These are phyloP conservation scores for Penicillium sp. DNA, from an alignment of 2,329 filamentous ascomycete genomes.

Conservation along the genomic window DNA sequence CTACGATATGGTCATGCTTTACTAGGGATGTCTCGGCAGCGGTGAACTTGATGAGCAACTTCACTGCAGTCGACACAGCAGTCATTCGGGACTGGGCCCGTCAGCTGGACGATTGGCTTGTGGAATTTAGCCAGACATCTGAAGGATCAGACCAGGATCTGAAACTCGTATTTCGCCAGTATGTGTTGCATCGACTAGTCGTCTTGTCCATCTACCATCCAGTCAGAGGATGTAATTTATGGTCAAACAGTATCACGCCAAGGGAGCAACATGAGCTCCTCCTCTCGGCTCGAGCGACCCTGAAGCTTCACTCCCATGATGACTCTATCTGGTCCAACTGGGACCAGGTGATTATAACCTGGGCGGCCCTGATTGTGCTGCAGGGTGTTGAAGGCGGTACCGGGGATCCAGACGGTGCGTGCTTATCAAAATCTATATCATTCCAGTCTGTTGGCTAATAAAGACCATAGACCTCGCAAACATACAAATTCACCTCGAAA, in stretches of 20 bases:
- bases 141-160: slow-evolving; percentile 9
- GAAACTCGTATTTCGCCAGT: slow-evolving; percentile 10
- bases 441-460: neutral
- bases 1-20: slow-evolving; percentile 12
- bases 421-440: neutral
- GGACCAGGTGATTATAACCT: slow-evolving; percentile 13
- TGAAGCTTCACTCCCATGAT: slow-evolving; percentile 13
- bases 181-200: slow-evolving; percentile 8
- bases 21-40: neutral
- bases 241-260: slow-evolving; percentile 6
- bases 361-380: slow-evolving; percentile 10
- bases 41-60: neutral
- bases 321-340: slow-evolving; percentile 12
- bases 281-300: slow-evolving; percentile 5
- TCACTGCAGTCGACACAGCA: slow-evolving; percentile 9
- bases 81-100: slow-evolving; percentile 12
- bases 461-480: neutral
- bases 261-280: slow-evolving; percentile 11
- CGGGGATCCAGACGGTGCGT: slow-evolving; percentile 7
- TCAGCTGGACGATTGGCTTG: slow-evolving; percentile 11
- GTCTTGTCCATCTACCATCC: slow-evolving; percentile 13
- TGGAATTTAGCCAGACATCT: slow-evolving; percentile 8
- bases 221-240: slow-evolving; percentile 7
- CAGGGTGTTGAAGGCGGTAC: slow-evolving; percentile 5
- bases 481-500: slow-evolving; percentile 11